Percentiles rank a stretch among this genome's conserved stretches.
phyloP scores from a whole-genome alignment of 495 filamentous ascomycete species.

The Lasiosphaeria ovina region DNA sequence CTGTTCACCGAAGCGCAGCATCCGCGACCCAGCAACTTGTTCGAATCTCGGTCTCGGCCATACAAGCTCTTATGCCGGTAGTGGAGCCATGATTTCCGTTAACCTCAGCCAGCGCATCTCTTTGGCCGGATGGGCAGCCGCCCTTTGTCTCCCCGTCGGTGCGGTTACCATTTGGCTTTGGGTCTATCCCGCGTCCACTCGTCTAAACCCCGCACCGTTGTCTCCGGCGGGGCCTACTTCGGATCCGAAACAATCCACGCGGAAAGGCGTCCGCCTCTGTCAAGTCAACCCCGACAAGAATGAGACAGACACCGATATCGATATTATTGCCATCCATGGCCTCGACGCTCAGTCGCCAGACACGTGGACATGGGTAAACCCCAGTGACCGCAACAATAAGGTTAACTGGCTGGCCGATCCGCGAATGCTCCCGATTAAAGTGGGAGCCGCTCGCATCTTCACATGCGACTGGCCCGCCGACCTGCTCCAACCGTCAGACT shows the following conservation, averaged over 20 bases:
- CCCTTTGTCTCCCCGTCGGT: conserved; percentile 19
- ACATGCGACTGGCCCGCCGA: conserved; percentile 31
- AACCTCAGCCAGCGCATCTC: conserved; percentile 9
- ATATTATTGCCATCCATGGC: conserved; percentile 33
- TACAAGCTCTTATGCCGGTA: conserved; percentile 1
- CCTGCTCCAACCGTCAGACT: conserved; percentile 21
- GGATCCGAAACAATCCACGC: neutral
- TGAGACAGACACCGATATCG: conserved; percentile 22
- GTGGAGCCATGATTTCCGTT: conserved; percentile 17
- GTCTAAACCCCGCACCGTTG: conserved; percentile 1
- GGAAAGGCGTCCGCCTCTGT: conserved; percentile 13
- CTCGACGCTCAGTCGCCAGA: conserved; percentile 27
- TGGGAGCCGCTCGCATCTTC: conserved; percentile 26
- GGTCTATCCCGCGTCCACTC: conserved; percentile 9
- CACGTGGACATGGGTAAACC: conserved; percentile 26
- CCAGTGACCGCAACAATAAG: neutral
- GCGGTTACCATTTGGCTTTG: conserved; percentile 18
- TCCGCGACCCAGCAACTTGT: conserved; percentile 3
- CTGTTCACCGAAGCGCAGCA: conserved; percentile 2
- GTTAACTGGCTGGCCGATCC: conserved; percentile 29
- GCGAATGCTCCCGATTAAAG: conserved; percentile 22
- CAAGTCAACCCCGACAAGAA: conserved; percentile 20
- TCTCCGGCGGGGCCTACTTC: conserved; percentile 1
- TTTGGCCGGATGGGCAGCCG: conserved; percentile 13
- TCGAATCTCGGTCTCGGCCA: conserved; percentile 1